Evolutionary conservation across 495 filamentous ascomycete genomes (phyloP), one percentile per base, ranked within the genome.

Genomic region (Penicillium paradoxum): DNA sequence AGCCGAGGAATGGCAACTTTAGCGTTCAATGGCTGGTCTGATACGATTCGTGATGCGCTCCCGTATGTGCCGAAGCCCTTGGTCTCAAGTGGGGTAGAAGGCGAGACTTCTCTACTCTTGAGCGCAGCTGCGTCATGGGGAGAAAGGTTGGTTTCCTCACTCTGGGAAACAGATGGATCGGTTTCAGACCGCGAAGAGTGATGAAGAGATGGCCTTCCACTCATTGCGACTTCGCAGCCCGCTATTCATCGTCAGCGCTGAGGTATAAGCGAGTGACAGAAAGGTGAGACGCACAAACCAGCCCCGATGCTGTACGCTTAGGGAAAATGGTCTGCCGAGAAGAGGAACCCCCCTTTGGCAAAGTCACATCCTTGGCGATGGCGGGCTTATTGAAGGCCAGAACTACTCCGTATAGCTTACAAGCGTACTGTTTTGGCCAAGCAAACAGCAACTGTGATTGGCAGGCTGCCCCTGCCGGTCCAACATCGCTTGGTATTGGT

Each of bases 1-100:
- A 49, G 46, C 6, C 46, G 33, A 8, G 46, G 46, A 19, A 49
- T 49, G 46, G 46, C 46, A 9, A 49, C 46, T 19, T 49, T 49
- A 0, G 33, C 22, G 22, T 49, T 49, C 33, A 24, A 21, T 25
- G 21, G 32, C 15, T 38, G 46, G 2, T 49, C 46, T 11, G 6
- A 17, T 8, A 10, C 9, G n/a, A 30, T 1, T 30, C 15, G 24
- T 7, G 46, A 4, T 13, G 8, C 30, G n/a, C 22, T 38, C 30
- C 33, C 22, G 32, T 37, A 25, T 11, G 32, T 11, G 11, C 36
- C 33, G n/a, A 49, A 19, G 5, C 8, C 36, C 3, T 11, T 17
- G 3, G 9, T 2, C 10, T 37, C 33, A 1, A 14, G 24, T 19
- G 33, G 46, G 8, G 46, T 38, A 7, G 34, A 18, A 5, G 45